Evolutionary conservation across 2,329 filamentous ascomycete species (phyloP).

Genomic region (Colletotrichum sansevieriae): DNA sequence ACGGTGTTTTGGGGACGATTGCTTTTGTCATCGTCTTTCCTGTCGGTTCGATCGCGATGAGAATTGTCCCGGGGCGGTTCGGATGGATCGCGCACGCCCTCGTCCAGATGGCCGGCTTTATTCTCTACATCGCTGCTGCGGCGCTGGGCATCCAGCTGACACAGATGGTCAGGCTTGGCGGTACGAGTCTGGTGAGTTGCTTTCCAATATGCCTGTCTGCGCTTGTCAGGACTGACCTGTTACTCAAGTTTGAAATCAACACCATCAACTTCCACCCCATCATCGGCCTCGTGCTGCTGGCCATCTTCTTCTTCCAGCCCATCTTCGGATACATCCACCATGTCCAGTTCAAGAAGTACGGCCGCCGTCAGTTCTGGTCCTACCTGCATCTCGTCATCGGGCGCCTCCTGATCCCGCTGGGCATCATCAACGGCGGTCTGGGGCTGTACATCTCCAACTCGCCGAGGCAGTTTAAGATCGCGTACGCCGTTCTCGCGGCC

Average conservation of each 20-base stretch:
- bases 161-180: constrained; percentile 47
- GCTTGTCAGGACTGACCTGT: background rate
- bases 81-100: constrained; percentile 55
- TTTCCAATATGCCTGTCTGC: no score
- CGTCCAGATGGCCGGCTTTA: constrained; percentile 54
- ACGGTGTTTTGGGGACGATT: constrained; percentile 57
- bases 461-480: constrained; percentile 46
- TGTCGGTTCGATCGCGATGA: constrained; percentile 57
- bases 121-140: constrained; percentile 55
- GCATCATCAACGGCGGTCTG: constrained; percentile 60
- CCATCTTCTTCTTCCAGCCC: constrained; percentile 56
- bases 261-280: constrained; percentile 58
- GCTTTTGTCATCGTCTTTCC: constrained; percentile 60
- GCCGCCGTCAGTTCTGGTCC: constrained; percentile 56
- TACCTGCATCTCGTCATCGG: constrained; percentile 60
- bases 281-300: constrained; percentile 59
- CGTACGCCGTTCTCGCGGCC: constrained; percentile 55
- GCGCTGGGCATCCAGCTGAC: constrained; percentile 59
- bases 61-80: constrained; percentile 52
- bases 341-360: constrained; percentile 52
- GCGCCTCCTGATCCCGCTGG: constrained; percentile 54
- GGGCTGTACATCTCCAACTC: constrained; percentile 56
- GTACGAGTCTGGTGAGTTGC: constrained; percentile 50
- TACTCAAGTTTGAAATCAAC: constrained; percentile 48
- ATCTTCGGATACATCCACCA: constrained; percentile 59